Percentiles rank a stretch among this genome's conserved stretches.
Conservation (phyloP, 2,329 filamentous ascomycete genomes). For the Aspergillus fijiensis region DNA sequence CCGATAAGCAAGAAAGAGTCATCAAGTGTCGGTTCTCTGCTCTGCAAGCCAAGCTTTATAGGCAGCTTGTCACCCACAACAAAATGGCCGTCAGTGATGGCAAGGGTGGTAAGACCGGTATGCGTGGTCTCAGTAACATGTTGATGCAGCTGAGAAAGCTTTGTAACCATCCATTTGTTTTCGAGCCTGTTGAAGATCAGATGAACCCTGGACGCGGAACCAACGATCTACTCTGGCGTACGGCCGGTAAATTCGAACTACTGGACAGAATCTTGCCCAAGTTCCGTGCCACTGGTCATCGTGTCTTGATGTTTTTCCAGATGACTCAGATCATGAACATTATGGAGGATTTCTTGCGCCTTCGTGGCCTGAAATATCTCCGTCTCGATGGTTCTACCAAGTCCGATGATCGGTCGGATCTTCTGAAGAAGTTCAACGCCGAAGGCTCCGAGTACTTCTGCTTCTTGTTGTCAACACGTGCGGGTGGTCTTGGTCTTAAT, state of each 20-base stretch:
- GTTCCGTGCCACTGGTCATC: constrained; percentile 85
- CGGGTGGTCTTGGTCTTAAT: constrained; percentile 95
- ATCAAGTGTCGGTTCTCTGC: constrained; percentile 99
- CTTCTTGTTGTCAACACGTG: constrained; percentile 97
- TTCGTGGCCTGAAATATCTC: constrained; percentile 79
- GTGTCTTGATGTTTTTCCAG: constrained; percentile 99
- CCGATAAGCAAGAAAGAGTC: constrained; percentile 98
- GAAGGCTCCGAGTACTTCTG: constrained; percentile 92
- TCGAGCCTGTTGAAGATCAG: constrained; percentile 95
- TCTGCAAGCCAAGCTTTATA: constrained; percentile 89
- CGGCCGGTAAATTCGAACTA: constrained; percentile 94
- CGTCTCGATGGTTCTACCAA: constrained; percentile 96
- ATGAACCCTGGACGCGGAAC: constrained; percentile 89
- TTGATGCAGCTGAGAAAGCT: constrained; percentile 99
- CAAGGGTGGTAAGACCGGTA: constrained; percentile 90
- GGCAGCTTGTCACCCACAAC: constrained; percentile 95
- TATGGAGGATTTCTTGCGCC: constrained; percentile 95
- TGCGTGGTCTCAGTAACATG: constrained; percentile 98
- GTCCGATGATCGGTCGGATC: constrained; percentile 90
- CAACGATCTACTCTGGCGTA: constrained; percentile 93
- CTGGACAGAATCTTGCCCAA: constrained; percentile 91
- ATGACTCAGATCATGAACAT: constrained; percentile 99
- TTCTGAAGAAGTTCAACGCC: constrained; percentile 85
- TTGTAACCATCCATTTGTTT: constrained; percentile 98
- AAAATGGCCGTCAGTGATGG: constrained; percentile 91